Evolutionary conservation across 257 asterid genomes (phyloP), one percentile per base, ranked within the genome.

Genomic region (Penstemon newberryi): DNA sequence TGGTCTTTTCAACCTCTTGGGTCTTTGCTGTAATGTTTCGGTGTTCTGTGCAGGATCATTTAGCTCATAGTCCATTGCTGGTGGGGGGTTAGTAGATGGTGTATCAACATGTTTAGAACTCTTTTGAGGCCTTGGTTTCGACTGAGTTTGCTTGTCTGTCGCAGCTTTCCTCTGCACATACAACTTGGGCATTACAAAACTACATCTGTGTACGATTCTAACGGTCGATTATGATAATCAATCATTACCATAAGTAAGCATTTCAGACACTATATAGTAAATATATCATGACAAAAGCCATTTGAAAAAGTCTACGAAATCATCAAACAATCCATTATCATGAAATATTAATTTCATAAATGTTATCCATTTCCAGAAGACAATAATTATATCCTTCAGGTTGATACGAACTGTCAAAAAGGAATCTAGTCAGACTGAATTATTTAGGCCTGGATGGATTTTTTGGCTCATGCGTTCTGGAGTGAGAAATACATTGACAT

Each of bases 1-100:
- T 8, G 96, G 96, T 79, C 99, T 87, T 76, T 84, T 94, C 85
- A 84, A 63, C 74, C 99, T 85, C 87, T 91, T 94, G 8, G 96
- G 93, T 76, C 96, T 80, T 75, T 86, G 94, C 57, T 77, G 86
- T 60, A 38, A 66, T 37, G 73, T n/a, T 12, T 81, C 98, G 3
- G 73, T 67, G 67, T 74, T 75, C 49, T 60, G 83, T 8, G 71
- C 65, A 36, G 73, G 79, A 44, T 84, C 94, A 49, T 88, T 88
- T 18, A 80, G 56, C 73, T 84, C 95, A 53, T 61, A 13, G 73
- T 84, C 88, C 67, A 71, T 50, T 38, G 72, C n/a, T 56, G 75
- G 19, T 54, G 78, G 67, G 75, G 78, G 67, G 75, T 61, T 78
- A 0, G 89, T 87, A 15, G 95, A 81, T 7, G 67, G 55, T 11